Percentiles rank a stretch among this genome's conserved stretches.
These are phyloP conservation scores for Vitis vinifera DNA, from an alignment of 164 flowering plant species.

Conservation along the genomic window DNA sequence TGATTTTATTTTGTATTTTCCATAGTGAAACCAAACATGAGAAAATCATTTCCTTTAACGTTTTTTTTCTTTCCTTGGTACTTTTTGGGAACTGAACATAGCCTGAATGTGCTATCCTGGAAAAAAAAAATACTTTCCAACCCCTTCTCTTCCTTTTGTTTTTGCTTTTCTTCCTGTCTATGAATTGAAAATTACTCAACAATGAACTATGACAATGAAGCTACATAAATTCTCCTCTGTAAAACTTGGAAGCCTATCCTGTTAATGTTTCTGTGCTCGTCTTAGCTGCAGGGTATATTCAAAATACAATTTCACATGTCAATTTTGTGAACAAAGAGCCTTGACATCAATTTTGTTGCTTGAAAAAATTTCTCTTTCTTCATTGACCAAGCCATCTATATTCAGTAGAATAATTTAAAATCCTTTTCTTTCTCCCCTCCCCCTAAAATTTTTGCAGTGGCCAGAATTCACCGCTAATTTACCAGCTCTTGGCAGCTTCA, in stretches of 20 bases:
- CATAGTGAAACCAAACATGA: too few relatives aligned
- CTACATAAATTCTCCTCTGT: too few relatives aligned
- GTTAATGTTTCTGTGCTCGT: not conserved
- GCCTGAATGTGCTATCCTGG: too few relatives aligned
- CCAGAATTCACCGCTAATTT: slow-evolving; percentile 67
- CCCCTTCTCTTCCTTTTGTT: too few relatives aligned
- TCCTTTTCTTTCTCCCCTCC: not conserved
- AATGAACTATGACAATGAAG: too few relatives aligned
- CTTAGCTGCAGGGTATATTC: not conserved
- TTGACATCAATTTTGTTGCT: not conserved
- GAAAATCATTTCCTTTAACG: too few relatives aligned
- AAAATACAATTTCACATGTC: not conserved
- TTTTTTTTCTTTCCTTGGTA: not conserved
- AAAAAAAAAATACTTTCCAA: too few relatives aligned
- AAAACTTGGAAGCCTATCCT: not conserved
- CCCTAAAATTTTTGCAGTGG: slow-evolving; percentile 57
- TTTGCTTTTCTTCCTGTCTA: too few relatives aligned
- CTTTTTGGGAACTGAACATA: too few relatives aligned
- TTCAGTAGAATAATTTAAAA: not conserved
- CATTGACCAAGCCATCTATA: not conserved
- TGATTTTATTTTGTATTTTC: too few relatives aligned
- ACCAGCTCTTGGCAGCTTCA: slow-evolving; percentile 59
- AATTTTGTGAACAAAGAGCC: not conserved
- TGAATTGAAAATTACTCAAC: too few relatives aligned
- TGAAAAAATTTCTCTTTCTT: not conserved